These are phyloP conservation scores for Spiraea crenata DNA, from an alignment of 331 rosid species.

Conservation along the genomic window DNA sequence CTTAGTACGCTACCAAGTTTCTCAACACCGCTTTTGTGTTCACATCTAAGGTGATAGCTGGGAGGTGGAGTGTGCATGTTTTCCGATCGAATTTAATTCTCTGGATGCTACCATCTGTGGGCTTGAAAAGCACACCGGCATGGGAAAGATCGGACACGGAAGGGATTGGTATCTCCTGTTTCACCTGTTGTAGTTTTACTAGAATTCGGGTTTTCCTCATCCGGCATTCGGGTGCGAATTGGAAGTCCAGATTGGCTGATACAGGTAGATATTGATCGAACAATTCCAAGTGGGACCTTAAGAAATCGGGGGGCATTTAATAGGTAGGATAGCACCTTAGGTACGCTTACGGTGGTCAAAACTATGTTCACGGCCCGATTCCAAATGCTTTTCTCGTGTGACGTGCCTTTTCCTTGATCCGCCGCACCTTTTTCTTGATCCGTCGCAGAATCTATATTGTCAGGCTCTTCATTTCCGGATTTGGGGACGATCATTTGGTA, in stretches of 20 bases:
- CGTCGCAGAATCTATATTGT: slow-evolving; percentile 15
- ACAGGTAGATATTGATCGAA: no score
- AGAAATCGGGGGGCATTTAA: no score
- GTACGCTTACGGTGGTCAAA: slow-evolving; percentile 13
- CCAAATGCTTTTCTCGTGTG: slow-evolving; percentile 22
- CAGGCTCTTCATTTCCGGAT: slow-evolving; percentile 22
- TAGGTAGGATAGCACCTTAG: slow-evolving; percentile 37
- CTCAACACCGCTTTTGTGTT: slow-evolving; percentile 53
- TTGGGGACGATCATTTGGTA: slow-evolving; percentile 52
- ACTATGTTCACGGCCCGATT: not conserved
- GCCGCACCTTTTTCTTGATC: not conserved
- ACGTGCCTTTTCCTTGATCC: slow-evolving; percentile 14
- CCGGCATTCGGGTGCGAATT: slow-evolving; percentile 26
- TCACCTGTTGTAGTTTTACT: slow-evolving; percentile 40
- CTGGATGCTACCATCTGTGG: slow-evolving; percentile 44
- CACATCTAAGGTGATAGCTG: slow-evolving; percentile 46
- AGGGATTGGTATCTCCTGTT: slow-evolving; percentile 70
- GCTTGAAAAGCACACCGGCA: slow-evolving; percentile 46
- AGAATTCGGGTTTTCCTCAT: slow-evolving; percentile 20
- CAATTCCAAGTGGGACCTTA: no score
- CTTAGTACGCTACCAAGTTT: slow-evolving; percentile 75
- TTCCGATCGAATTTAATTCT: slow-evolving; percentile 44
- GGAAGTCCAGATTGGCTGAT: slow-evolving; percentile 44
- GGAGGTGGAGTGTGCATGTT: slow-evolving; percentile 48
- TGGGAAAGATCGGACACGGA: slow-evolving; percentile 45